These are phyloP conservation scores for Tetracladium marchalianum DNA, from an alignment of 495 filamentous ascomycete genomes.

Conservation along the genomic window DNA sequence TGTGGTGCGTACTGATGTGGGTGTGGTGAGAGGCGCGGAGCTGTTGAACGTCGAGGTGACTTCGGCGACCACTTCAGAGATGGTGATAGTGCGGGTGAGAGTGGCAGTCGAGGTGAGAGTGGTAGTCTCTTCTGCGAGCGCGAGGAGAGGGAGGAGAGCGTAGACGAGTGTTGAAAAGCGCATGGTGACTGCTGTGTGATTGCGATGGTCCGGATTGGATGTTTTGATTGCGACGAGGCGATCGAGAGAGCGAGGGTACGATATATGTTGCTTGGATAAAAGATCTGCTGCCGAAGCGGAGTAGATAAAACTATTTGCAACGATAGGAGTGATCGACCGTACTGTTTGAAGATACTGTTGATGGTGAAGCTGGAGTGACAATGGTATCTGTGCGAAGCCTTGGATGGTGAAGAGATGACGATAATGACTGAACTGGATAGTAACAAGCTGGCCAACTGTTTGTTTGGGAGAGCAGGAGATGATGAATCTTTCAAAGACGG, in stretches of 20 bases:
- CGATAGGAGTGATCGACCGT: neutral
- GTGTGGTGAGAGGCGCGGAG: slow-evolving; percentile 16
- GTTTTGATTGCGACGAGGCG: neutral
- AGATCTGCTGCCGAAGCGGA: neutral
- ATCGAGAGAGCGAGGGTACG: neutral
- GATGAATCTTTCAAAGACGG: slow-evolving; percentile 18
- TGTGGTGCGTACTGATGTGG: slow-evolving; percentile 16
- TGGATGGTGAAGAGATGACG: neutral
- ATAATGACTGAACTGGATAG: slow-evolving; percentile 15
- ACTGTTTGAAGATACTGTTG: slow-evolving; percentile 4
- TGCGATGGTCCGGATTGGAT: neutral
- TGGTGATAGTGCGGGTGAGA: slow-evolving; percentile 42
- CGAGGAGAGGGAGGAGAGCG: slow-evolving; percentile 35
- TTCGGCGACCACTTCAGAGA: slow-evolving; percentile 26
- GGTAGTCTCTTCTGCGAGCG: slow-evolving; percentile 25
- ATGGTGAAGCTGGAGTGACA: slow-evolving; percentile 2
- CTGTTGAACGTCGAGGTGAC: slow-evolving; percentile 21
- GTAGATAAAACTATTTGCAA: neutral
- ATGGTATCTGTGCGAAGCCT: neutral
- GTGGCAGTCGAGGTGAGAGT: slow-evolving; percentile 40
- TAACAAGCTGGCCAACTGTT: slow-evolving; percentile 9
- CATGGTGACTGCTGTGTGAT: slow-evolving; percentile 21
- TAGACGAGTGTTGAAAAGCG: slow-evolving; percentile 27
- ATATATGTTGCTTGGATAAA: neutral
- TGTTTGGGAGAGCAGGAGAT: neutral